Evolutionary conservation across 2,329 filamentous ascomycete genomes (phyloP), one percentile per base, ranked within the genome.

Genomic region (Sordariomycetes sp.): DNA sequence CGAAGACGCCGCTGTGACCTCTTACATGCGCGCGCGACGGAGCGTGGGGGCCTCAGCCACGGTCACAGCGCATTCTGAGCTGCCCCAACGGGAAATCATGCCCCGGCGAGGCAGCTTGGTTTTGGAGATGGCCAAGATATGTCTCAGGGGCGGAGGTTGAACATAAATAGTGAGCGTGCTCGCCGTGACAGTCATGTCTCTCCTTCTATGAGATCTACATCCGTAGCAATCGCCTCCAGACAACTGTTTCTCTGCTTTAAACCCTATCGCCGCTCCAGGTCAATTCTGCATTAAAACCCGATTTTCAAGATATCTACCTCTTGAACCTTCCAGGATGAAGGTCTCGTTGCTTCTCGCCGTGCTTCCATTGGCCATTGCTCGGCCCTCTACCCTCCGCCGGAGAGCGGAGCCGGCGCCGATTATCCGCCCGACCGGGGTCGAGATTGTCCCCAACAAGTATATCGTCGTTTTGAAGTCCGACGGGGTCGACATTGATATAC

Each of bases 371-470:
- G 60, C 50, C 22, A 34, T 54, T 10, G 60, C 58, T 25, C 12
- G 25, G 2, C 60, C 60, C 10, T 40, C 58, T 3, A 55, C 40
- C 32, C 54, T 59, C 32, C 63, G 62, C 28, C 52, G 59, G 16
- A 59, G 59, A 51, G 62, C 62, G 25, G 62, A 60, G 3, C 63
- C 63, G 16, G 25, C 64, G 11, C 58, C 62, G 22, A 53, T 48
- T 16, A 53, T 61, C 7, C 60, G 63, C 20, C 62, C 59, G 46
- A 61, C 55, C n/a, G 35, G 54, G 10, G 46, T 3, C 20, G 22
- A 57, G 16, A 24, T 62, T 22, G 55, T 64, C 25, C 64, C 70
- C 53, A 56, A 60, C 61, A 65, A 64, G 59, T 65, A 64, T 58
- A 65, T 65, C 54, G 63, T 65, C 55, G 62, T 62, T 24, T 56